Evolutionary conservation across 495 filamentous ascomycete genomes (phyloP).

Genomic region (Xylaria grammica): DNA sequence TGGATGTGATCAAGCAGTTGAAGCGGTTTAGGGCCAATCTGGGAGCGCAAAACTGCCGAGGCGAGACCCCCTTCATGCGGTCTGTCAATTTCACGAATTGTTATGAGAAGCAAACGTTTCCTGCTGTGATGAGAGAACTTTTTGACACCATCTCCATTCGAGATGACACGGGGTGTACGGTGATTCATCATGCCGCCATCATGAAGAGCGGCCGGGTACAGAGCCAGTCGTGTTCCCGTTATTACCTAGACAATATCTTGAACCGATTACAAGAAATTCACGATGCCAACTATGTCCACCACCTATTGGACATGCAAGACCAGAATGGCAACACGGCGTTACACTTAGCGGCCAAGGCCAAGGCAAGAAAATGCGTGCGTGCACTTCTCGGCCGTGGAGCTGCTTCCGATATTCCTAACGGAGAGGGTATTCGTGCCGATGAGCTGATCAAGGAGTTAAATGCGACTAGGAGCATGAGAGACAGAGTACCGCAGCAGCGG

Average conservation of each 20-base stretch:
- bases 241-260: slow-evolving; percentile 91
- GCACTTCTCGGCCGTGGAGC: slow-evolving; percentile 74
- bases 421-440: slow-evolving; percentile 76
- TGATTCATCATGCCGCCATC: slow-evolving; percentile 90
- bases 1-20: slow-evolving; percentile 85
- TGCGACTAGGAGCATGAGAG: slow-evolving; percentile 48
- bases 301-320: slow-evolving; percentile 75
- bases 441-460: slow-evolving; percentile 70
- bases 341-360: slow-evolving; percentile 81
- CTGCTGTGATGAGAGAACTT: slow-evolving; percentile 77
- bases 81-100: slow-evolving; percentile 95
- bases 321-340: slow-evolving; percentile 85
- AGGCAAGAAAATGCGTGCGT: slow-evolving; percentile 74
- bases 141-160: slow-evolving; percentile 72
- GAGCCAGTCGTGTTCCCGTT: slow-evolving; percentile 82
- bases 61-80: slow-evolving; percentile 94
- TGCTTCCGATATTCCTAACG: slow-evolving; percentile 77
- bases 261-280: slow-evolving; percentile 76
- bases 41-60: slow-evolving; percentile 70
- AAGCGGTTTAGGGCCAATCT: slow-evolving; percentile 75
- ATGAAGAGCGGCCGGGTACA: slow-evolving; percentile 74
- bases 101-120: slow-evolving; percentile 87
- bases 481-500: slow-evolving; percentile 54
- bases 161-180: slow-evolving; percentile 79
- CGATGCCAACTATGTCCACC: slow-evolving; percentile 69